These are phyloP conservation scores for Suillus plorans DNA, from an alignment of 768 basidiomycete genomes.

Conservation along the genomic window DNA sequence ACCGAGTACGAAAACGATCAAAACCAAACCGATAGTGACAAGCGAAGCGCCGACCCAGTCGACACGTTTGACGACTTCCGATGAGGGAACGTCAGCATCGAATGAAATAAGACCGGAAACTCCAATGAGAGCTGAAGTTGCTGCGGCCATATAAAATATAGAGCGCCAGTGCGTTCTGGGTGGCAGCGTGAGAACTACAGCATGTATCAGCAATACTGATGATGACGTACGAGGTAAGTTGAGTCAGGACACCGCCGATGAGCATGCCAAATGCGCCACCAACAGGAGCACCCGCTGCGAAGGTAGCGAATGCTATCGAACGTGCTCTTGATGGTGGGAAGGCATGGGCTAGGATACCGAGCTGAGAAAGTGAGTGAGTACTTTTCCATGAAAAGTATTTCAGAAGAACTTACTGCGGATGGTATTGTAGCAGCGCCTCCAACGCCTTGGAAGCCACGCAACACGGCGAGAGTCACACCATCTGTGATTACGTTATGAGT, in stretches of 20 bases:
- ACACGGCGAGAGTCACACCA: conserved; percentile 59
- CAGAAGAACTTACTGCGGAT: conserved; percentile 48
- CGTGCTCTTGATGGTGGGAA: conserved; percentile 72
- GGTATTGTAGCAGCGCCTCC: conserved; percentile 78
- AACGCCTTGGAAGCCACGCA: conserved; percentile 80
- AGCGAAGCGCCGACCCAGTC: conserved; percentile 80
- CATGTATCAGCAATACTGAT: not conserved
- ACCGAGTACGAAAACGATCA: conserved; percentile 73
- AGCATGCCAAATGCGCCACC: conserved; percentile 72
- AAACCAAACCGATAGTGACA: conserved; percentile 61
- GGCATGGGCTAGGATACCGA: conserved; percentile 79
- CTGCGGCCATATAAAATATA: conserved; percentile 59
- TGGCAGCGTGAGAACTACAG: not conserved
- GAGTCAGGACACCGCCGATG: conserved; percentile 71
- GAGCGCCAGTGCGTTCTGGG: conserved; percentile 61
- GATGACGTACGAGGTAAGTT: conserved; percentile 41
- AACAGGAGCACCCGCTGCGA: conserved; percentile 81
- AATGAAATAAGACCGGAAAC: conserved; percentile 59
- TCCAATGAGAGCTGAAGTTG: conserved; percentile 50
- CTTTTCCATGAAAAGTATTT: not conserved
- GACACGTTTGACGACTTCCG: conserved; percentile 46
- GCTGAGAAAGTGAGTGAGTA: conserved; percentile 33
- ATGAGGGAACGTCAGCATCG: conserved; percentile 49
- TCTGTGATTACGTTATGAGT: conserved; percentile 35
- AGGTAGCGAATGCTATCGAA: conserved; percentile 78